A percentile compares a stretch with the other conserved stretches of the same genome.
These are phyloP conservation scores for Phytophthora aleatoria DNA, from an alignment of 352 stramenopile species.

Conservation along the genomic window DNA sequence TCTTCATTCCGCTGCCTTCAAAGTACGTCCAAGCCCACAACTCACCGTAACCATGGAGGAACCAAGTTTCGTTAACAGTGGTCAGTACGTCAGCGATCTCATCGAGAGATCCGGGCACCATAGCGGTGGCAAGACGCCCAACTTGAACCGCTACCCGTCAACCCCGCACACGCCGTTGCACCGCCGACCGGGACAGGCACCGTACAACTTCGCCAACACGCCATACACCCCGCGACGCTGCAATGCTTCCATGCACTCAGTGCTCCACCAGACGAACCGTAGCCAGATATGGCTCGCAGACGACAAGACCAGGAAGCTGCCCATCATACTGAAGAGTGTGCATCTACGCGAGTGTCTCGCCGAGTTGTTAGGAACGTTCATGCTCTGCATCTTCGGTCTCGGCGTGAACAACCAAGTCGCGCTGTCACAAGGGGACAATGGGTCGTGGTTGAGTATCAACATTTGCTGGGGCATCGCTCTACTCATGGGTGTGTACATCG, in stretches of 20 bases:
- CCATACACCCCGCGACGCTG: constrained; percentile 30
- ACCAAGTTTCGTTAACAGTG: constrained; percentile 29
- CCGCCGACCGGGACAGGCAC: constrained; percentile 9
- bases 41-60: constrained; percentile 17
- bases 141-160: constrained; percentile 21
- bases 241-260: constrained; percentile 20
- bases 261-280: constrained; percentile 41
- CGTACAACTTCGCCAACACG: constrained; percentile 33
- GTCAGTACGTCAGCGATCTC: constrained; percentile 37
- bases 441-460: constrained; percentile 64
- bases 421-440: constrained; percentile 45
- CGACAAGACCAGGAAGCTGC: constrained; percentile 25
- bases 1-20: constrained; percentile 5
- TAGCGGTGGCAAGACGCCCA: constrained; percentile 10
- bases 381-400: constrained; percentile 30
- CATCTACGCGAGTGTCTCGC: constrained; percentile 46
- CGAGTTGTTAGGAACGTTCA: constrained; percentile 51
- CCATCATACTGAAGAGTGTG: constrained; percentile 36
- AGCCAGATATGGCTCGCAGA: constrained; percentile 30
- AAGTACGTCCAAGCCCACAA: neutral
- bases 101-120: constrained; percentile 30
- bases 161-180: constrained; percentile 28
- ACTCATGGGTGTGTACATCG: constrained; percentile 54
- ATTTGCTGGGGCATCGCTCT: constrained; percentile 50
- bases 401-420: constrained; percentile 64